Evolutionary conservation across 2,329 filamentous ascomycete genomes (phyloP), one percentile per base, ranked within the genome.

Genomic region (Arthrinium puccinioides): DNA sequence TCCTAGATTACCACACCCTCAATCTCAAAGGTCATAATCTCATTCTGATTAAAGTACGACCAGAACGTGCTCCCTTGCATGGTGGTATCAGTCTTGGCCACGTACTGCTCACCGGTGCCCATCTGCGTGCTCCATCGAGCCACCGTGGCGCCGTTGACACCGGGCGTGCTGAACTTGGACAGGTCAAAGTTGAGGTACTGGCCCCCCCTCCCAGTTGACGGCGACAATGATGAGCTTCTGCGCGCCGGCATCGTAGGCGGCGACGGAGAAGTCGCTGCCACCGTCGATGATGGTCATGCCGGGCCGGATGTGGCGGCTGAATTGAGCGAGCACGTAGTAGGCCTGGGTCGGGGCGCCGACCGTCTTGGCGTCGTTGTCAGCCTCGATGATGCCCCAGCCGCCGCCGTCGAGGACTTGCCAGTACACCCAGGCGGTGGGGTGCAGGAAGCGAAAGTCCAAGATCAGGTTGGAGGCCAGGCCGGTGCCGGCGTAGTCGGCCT

Each of bases 271-370:
- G 28, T 59, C 54, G 28, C 51, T 43, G 0, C 60, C 59, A 3
- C 50, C 56, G 36, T 60, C 56, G 7, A 66, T 43, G 21, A 67
- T 60, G 1, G 46, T 46, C 62, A 66, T 66, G 2, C 62, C 63
- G 2, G 54, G 51, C 1, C 59, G 52, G 27, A 67, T 62, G 39
- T 67, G 63, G 18, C 64, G 55, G 5, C 60, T 44, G 40, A 63
- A 64, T 43, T 65, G 63, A 2, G 63, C 64, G n/a, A 67, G 47
- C 4, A 59, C 54, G 39, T 53, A 66, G 48, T 64, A 67, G 44
- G 66, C 66, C 21, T 60, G 58, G 19, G 44, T 55, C 15, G 51
- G 52, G 0, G 41, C 36, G 1, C 51, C 51, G 9, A 66, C 40
- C 4, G 51, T 53, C 28, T 44, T 45, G 2, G 46, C 49, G 5